Evolutionary conservation across 352 stramenopile species (phyloP), one percentile per base, ranked within the genome.

Genomic region (Globisporangium cederbergense): DNA sequence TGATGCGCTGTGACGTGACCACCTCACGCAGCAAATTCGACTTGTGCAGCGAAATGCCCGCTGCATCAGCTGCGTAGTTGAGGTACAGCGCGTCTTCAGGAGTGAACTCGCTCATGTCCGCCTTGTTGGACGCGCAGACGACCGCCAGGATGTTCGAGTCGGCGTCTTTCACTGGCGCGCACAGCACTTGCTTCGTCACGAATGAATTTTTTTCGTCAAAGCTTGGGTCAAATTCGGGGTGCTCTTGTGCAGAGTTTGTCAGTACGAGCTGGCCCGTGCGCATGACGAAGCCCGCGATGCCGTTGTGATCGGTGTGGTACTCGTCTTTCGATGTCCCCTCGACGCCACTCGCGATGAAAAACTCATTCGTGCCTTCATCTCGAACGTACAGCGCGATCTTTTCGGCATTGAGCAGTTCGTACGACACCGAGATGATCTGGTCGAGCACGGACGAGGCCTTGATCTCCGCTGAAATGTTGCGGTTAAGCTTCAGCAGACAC

Each of bases 351-450:
- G 66, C 72, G 53, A 73, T 60, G 42, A 71, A 72, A 47, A 76
- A 73, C 38, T 66, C 52, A 25, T 70, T 62, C 0, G 69, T 72
- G 53, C 74, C 74, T 67, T 78, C 65, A 47, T 77, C 70, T 5
- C 68, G 66, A 10, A 78, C 61, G 40, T 77, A 81, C 2, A 81
- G 46, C 38, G 65, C 63, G 25, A 76, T 74, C 38, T 72, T 67
- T 51, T 76, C 73, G 10, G 66, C 71, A 22, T 73, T 73, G 6
- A 79, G 51, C 7, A 79, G 60, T 32, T 77, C 73, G 57, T 77
- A 79, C n/a, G 73, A 77, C 8, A 79, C 73, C 2, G 72, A 58
- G 22, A 79, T 75, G 65, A 79, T 75, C 56, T 79, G 72, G 49
- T 76, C 72, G 4, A 76, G 61, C 38, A 79, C 69, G 2, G 63